Base-by-base conservation (phyloP, 2,329 filamentous ascomycete species). In the Trichoderma oligosporum region DNA sequence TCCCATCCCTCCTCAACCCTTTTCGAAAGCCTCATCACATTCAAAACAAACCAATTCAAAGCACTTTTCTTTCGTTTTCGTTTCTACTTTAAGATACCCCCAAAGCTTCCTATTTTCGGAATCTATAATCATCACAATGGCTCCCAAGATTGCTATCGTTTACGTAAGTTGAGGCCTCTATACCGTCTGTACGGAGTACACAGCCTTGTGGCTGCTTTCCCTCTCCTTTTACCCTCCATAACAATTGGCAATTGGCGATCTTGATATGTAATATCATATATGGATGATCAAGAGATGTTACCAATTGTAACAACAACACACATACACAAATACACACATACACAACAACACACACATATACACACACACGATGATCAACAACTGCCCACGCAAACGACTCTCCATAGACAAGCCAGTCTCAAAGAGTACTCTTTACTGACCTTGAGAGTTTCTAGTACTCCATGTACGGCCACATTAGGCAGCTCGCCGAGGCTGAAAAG, bases 141-240 rank as follows among this genome's bases (percentile, higher is more conserved):
- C 89, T 77, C 89, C 89, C 74, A 95, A 90, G 80, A 83, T 96
- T 71, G 91, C 91, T 67, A 94, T 96, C 76, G 84, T 96, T 73
- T 95, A 85, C 74, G 89, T 92, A 81, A 66, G 88, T 83, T 45
- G 52, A 46, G 60, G 39, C 56, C 41, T 54, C 49, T 48, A 42
- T n/a, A 1, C 54, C 2, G 12, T 2, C 20, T 24, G 33, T 31
- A 24, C 16, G n/a, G n/a, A 16, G 6, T 8, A 24, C 38, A 16
- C 36, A 29, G 22, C n/a, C n/a, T 31, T n/a, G 49, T 31, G 46
- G 31, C 8, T 18, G 39, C 20, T 16, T 24, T 31, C 46, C 39
- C 35, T 39, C 7, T 46, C 0, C 44, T 18, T 18, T 12, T 14
- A n/a, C 12, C 16, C 35, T 39, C n/a, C n/a, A 14, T 29, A 53